These are phyloP conservation scores for Trichosporon faecale DNA, from an alignment of 1,284 basidiomycete genomes.

Conservation along the genomic window DNA sequence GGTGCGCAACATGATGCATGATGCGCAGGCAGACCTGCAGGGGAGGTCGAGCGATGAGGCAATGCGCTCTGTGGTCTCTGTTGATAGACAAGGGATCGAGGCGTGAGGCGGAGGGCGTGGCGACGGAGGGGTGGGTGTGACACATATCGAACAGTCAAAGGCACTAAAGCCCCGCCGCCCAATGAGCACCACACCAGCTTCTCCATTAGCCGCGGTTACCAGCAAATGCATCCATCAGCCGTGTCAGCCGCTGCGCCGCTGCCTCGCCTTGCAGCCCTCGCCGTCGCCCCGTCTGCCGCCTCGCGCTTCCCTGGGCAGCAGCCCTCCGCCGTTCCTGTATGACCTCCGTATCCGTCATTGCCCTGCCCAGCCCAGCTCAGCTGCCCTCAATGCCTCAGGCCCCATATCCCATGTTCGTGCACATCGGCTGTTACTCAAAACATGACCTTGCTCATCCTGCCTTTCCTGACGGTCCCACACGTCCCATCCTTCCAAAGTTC, in stretches of 20 bases:
- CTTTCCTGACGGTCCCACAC: background rate
- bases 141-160: background rate
- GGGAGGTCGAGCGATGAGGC: background rate
- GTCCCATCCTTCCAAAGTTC: background rate
- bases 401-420: background rate
- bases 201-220: constrained; percentile 10
- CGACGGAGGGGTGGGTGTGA: background rate
- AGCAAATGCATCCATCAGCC: constrained; percentile 5
- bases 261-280: background rate
- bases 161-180: constrained; percentile 1
- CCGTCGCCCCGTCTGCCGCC: background rate
- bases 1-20: no score
- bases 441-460: background rate
- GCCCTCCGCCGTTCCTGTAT: background rate
- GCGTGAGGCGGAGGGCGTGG: background rate
- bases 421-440: background rate
- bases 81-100: background rate
- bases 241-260: background rate
- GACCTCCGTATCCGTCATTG: background rate
- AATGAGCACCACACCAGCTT: background rate
- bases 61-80: background rate
- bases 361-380: background rate
- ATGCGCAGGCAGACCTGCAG: background rate
- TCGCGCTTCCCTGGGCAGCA: background rate
- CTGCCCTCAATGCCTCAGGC: background rate